phyloP scores from a whole-genome alignment of 2,329 filamentous ascomycete species.

The Alternaria ethzedia region DNA sequence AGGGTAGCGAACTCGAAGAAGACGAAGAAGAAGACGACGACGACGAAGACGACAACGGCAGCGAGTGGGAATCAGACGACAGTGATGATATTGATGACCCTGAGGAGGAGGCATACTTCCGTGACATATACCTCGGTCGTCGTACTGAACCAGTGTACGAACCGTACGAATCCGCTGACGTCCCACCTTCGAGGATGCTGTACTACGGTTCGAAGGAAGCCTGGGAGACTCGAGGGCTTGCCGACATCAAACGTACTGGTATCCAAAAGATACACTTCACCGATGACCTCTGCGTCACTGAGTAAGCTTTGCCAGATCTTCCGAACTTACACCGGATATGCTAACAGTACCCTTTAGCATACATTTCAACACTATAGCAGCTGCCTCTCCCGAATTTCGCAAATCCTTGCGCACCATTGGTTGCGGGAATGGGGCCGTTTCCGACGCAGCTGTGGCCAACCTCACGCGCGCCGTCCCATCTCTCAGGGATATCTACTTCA shows the following conservation, averaged over 20 bases:
- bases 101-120: neutral
- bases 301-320: neutral
- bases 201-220: neutral
- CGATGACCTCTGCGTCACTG: neutral
- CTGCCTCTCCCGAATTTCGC: neutral
- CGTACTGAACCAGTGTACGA: neutral
- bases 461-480: neutral
- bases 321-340: neutral
- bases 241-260: neutral
- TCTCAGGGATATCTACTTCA: neutral
- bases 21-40: neutral
- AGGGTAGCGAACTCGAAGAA: neutral
- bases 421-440: accelerated
- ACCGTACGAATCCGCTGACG: neutral
- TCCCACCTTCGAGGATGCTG: accelerated
- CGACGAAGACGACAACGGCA: neutral
- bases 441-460: neutral
- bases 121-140: neutral
- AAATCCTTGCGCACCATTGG: accelerated
- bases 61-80: neutral
- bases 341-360: neutral
- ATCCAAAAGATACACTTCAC: neutral
- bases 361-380: neutral
- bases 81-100: neutral
- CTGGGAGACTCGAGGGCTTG: neutral